phyloP scores from a whole-genome alignment of 73 alveolate genomes.

The Stentor coeruleus region DNA sequence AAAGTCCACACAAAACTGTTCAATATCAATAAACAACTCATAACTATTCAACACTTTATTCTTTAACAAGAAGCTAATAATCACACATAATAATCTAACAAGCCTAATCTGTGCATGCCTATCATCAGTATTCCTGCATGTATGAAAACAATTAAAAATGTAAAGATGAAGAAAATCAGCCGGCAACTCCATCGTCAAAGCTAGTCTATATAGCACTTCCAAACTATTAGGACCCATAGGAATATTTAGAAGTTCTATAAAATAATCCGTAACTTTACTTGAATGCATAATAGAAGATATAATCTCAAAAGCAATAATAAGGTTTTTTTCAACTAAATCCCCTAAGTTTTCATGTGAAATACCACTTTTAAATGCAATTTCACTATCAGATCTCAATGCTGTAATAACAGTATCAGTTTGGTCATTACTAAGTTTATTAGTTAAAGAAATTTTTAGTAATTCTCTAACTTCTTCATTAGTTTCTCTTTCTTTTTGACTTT shows the following conservation, averaged over 20 bases:
- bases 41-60: conserved; percentile 30
- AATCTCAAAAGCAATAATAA: conserved; percentile 48
- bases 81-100: conserved; percentile 51
- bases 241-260: conserved; percentile 41
- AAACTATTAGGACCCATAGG: conserved; percentile 47
- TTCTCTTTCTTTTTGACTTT: neutral
- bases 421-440: neutral
- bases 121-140: conserved; percentile 32
- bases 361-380: conserved; percentile 46
- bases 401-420: neutral
- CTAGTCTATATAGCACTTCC: conserved; percentile 52
- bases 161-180: conserved; percentile 28
- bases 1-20: conserved; percentile 47
- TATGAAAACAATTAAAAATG: conserved; percentile 31
- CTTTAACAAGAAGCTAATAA: conserved; percentile 36
- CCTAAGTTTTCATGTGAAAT: conserved; percentile 43
- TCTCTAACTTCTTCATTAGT: neutral
- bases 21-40: conserved; percentile 38
- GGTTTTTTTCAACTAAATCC: conserved; percentile 41
- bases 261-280: conserved; percentile 41
- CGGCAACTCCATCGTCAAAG: conserved; percentile 35
- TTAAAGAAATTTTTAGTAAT: neutral
- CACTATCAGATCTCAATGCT: conserved; percentile 38
- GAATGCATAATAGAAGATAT: conserved; percentile 41
- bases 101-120: conserved; percentile 31